These are phyloP conservation scores for Sugiyamaella castrensis DNA, from an alignment of 1,139 yeast genomes.

Conservation along the genomic window DNA sequence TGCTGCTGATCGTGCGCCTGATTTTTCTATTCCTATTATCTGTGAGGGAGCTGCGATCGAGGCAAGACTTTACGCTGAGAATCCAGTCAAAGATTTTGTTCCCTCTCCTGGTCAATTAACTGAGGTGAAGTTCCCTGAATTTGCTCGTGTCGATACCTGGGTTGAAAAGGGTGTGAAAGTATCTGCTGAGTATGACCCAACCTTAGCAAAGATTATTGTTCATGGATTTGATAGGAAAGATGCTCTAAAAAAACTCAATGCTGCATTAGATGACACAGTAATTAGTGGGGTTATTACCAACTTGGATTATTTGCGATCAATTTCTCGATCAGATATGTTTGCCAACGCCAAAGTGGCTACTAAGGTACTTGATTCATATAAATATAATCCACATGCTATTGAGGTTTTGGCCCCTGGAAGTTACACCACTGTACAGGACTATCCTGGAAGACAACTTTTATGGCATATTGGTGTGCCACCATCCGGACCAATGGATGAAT, in stretches of 20 bases:
- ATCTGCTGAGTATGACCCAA: constrained; percentile 94
- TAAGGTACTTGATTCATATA: constrained; percentile 78
- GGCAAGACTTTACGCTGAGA: constrained; percentile 93
- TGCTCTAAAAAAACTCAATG: constrained; percentile 69
- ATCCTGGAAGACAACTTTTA: constrained; percentile 84
- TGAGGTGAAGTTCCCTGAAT: constrained; percentile 76
- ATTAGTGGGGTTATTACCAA: constrained; percentile 88
- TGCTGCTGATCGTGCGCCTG: constrained; percentile 88
- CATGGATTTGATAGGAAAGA: constrained; percentile 86
- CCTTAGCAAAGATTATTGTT: constrained; percentile 92
- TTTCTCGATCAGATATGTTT: constrained; percentile 82
- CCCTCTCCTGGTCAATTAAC: constrained; percentile 95
- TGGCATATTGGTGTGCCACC: constrained; percentile 98
- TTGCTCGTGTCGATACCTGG: constrained; percentile 96
- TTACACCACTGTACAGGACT: constrained; percentile 92
- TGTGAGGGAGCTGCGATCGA: constrained; percentile 92
- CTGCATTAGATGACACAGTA: constrained; percentile 81
- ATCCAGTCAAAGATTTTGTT: constrained; percentile 90
- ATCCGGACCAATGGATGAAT: constrained; percentile 96
- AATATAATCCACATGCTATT: constrained; percentile 76
- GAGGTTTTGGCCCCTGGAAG: constrained; percentile 88
- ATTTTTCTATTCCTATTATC: constrained; percentile 50
- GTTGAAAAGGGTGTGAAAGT: constrained; percentile 83
- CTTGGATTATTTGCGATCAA: constrained; percentile 80
- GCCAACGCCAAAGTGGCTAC: constrained; percentile 80